Evolutionary conservation across 1,284 basidiomycete species (phyloP).

Genomic region (Leccinum griseonigrum): DNA sequence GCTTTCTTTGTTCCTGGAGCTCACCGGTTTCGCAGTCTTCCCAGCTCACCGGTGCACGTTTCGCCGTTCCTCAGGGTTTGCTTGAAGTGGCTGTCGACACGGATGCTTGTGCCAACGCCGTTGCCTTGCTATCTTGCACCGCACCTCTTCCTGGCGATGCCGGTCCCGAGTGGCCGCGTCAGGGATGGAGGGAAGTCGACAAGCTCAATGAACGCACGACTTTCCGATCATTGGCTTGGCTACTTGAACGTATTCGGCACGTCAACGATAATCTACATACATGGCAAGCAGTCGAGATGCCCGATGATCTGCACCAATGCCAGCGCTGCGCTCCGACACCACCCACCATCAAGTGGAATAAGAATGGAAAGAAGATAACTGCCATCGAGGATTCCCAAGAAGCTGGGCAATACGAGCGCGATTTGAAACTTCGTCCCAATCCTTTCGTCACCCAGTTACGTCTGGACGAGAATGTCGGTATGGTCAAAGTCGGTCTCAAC

Average conservation of each 20-base stretch:
- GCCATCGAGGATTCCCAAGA: slow-evolving; percentile 82
- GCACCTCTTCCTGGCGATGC: slow-evolving; percentile 68
- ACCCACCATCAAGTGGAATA: slow-evolving; percentile 76
- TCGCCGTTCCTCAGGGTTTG: slow-evolving; percentile 56
- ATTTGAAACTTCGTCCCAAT: slow-evolving; percentile 82
- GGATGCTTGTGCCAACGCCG: slow-evolving; percentile 70
- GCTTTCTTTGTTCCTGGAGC: neutral
- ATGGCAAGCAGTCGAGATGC: slow-evolving; percentile 53
- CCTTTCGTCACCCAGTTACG: slow-evolving; percentile 89
- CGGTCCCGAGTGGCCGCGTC: slow-evolving; percentile 76
- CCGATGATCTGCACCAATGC: slow-evolving; percentile 49
- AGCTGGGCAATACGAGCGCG: slow-evolving; percentile 84
- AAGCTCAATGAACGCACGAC: slow-evolving; percentile 80
- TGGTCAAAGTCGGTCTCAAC: slow-evolving; percentile 86
- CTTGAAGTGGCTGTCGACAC: slow-evolving; percentile 54
- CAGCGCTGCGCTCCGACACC: slow-evolving; percentile 77
- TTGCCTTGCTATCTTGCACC: slow-evolving; percentile 74
- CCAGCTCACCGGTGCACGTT: slow-evolving; percentile 64
- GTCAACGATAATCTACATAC: slow-evolving; percentile 62
- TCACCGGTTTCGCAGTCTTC: slow-evolving; percentile 21
- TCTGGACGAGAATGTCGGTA: slow-evolving; percentile 65
- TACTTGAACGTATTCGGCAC: slow-evolving; percentile 78
- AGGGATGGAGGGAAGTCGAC: slow-evolving; percentile 78
- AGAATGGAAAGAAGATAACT: slow-evolving; percentile 55
- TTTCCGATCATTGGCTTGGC: slow-evolving; percentile 82